These are phyloP conservation scores for Effrenium voratum DNA, from an alignment of 73 alveolate genomes.

Conservation along the genomic window DNA sequence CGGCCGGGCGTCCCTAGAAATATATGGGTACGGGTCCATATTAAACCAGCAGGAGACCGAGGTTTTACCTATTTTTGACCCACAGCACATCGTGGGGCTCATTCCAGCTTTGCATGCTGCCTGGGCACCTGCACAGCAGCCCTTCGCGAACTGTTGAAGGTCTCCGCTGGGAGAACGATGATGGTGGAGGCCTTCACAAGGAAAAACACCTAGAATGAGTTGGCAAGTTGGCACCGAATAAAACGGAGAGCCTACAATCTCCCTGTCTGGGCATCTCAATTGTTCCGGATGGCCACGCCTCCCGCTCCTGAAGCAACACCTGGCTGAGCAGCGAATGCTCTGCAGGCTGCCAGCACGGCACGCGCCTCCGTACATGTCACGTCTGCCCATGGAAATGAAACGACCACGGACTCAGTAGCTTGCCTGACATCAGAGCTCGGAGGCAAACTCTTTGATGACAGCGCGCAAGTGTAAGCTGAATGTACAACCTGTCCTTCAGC, in stretches of 20 bases:
- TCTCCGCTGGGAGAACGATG: constrained; percentile 28
- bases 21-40: no score
- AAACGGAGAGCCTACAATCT: no score
- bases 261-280: not conserved
- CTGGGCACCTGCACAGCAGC: not conserved
- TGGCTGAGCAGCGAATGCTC: constrained; percentile 42
- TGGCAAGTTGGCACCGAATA: no score
- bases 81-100: no score
- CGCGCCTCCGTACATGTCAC: constrained; percentile 12
- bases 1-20: no score
- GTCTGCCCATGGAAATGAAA: no score
- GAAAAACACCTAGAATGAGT: no score
- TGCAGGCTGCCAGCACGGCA: constrained; percentile 10
- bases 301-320: constrained; percentile 54
- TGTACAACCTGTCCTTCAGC: not conserved
- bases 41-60: no score
- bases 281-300: not conserved
- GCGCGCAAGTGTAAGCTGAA: constrained; percentile 38
- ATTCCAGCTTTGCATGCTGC: not conserved
- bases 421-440: no score
- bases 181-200: constrained; percentile 47
- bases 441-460: not conserved
- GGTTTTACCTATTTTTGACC: no score
- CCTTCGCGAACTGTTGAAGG: constrained; percentile 10
- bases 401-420: no score